Percentiles rank a stretch among this genome's conserved stretches.
Conservation (phyloP, 2,329 filamentous ascomycete genomes). For the Hymenoscyphus scutula region DNA sequence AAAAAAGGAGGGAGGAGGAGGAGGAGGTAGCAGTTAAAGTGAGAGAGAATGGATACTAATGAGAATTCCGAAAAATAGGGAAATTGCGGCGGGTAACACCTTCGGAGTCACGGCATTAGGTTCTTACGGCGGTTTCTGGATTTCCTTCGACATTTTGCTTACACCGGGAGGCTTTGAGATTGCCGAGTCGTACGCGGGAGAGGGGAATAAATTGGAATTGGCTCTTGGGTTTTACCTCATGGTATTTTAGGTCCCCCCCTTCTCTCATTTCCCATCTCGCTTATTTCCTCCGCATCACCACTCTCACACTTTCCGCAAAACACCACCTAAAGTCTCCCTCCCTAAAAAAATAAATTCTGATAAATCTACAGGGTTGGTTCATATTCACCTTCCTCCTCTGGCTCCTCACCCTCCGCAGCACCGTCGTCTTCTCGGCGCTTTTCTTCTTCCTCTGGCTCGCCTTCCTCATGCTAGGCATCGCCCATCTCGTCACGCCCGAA, state of each 20-base stretch:
- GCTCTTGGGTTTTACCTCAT: background rate
- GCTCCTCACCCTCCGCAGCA: slow-evolving; percentile 56
- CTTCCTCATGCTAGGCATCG: slow-evolving; percentile 55
- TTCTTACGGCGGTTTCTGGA: slow-evolving; percentile 63
- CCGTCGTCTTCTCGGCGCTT: slow-evolving; percentile 57
- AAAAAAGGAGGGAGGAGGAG: too few species aligned
- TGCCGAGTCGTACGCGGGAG: background rate
- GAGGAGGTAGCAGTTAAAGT: background rate
- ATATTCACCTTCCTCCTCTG: slow-evolving; percentile 60
- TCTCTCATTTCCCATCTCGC: background rate
- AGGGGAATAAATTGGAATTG: background rate
- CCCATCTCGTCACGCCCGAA: slow-evolving; percentile 6
- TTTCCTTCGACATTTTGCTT: slow-evolving; percentile 55
- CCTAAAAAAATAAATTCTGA: too few species aligned
- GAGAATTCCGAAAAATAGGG: slow-evolving; percentile 41
- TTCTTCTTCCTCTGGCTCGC: slow-evolving; percentile 58
- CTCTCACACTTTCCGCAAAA: background rate
- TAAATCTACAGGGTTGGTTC: slow-evolving; percentile 60
- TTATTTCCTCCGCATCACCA: background rate
- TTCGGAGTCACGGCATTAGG: slow-evolving; percentile 61
- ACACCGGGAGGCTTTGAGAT: slow-evolving; percentile 40
- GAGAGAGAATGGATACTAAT: background rate
- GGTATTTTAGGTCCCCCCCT: background rate
- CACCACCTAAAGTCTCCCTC: background rate
- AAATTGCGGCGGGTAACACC: slow-evolving; percentile 63